These are phyloP conservation scores for Penicillium fimorum DNA, from an alignment of 495 filamentous ascomycete genomes.

Conservation along the genomic window DNA sequence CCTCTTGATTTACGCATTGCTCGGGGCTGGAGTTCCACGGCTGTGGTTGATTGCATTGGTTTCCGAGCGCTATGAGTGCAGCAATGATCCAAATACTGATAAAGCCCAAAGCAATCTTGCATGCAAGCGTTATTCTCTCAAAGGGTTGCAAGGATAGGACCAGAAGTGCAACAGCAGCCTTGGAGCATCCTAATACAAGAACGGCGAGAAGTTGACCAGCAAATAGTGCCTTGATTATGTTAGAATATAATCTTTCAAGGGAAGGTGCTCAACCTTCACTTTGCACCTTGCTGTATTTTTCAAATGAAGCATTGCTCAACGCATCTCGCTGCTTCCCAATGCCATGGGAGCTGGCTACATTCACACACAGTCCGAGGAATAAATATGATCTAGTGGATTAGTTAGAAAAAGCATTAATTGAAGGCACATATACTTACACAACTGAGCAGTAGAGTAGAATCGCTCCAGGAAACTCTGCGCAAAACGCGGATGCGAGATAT, in stretches of 20 bases:
- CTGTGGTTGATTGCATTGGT: constrained; percentile 7
- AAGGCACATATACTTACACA: neutral
- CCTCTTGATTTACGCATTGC: constrained; percentile 12
- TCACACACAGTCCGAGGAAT: constrained; percentile 11
- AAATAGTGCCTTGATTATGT: constrained; percentile 1
- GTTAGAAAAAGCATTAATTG: neutral
- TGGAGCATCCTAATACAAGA: constrained; percentile 16
- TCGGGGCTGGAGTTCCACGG: constrained; percentile 7
- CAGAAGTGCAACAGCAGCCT: constrained; percentile 15
- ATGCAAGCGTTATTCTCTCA: constrained; percentile 2
- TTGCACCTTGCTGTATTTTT: constrained; percentile 9
- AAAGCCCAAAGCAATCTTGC: constrained; percentile 6
- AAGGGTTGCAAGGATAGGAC: constrained; percentile 17
- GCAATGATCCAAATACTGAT: constrained; percentile 8
- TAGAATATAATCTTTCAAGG: neutral
- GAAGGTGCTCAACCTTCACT: neutral
- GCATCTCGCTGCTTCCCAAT: constrained; percentile 11
- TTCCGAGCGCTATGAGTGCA: constrained; percentile 8
- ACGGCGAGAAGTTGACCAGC: constrained; percentile 13
- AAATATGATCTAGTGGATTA: neutral
- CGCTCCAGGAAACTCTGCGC: constrained; percentile 9
- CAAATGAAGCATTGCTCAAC: constrained; percentile 1
- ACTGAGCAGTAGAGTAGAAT: constrained; percentile 3
- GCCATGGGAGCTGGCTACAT: constrained; percentile 10
- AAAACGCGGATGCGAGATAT: constrained; percentile 12